Conservation (phyloP, 2,329 filamentous ascomycete species). For the Curvularia lunata region DNA sequence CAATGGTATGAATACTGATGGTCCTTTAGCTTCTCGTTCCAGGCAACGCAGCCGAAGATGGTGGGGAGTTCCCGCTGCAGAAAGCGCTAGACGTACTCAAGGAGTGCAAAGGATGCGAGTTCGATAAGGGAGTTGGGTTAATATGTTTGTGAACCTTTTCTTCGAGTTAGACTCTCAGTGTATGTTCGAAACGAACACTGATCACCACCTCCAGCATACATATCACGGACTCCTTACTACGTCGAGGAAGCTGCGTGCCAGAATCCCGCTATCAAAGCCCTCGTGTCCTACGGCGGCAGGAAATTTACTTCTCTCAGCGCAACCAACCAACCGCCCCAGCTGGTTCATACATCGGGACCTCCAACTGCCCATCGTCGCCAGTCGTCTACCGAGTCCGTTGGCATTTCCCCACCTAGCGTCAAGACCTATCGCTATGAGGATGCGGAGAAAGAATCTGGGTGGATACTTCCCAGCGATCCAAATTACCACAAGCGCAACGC, state of each 20-base stretch:
- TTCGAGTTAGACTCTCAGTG: background rate
- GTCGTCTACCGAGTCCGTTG: conserved; percentile 26
- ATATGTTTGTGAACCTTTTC: conserved; percentile 34
- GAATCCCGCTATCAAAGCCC: conserved; percentile 37
- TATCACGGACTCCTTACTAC: conserved; percentile 41
- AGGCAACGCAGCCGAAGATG: conserved; percentile 38
- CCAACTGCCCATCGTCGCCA: conserved; percentile 28
- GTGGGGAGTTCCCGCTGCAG: conserved; percentile 41
- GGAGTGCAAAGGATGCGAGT: conserved; percentile 32
- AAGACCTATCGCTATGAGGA: conserved; percentile 37
- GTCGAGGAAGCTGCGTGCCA: conserved; percentile 37
- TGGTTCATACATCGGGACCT: conserved; percentile 37
- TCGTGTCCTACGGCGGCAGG: conserved; percentile 42
- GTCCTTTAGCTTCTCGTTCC: conserved; percentile 53
- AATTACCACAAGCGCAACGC: conserved; percentile 59
- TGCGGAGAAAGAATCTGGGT: conserved; percentile 31
- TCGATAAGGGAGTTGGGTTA: conserved; percentile 36
- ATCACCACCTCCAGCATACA: conserved; percentile 33
- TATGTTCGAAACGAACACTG: background rate
- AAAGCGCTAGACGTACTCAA: conserved; percentile 35
- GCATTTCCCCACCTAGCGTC: conserved; percentile 18
- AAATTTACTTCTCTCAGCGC: conserved; percentile 36
- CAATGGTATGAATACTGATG: background rate
- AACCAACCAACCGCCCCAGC: conserved; percentile 33
- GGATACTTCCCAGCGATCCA: conserved; percentile 38